Percentiles rank a stretch among this genome's conserved stretches.
Conservation (phyloP, 2,329 filamentous ascomycete species). For the Aspergillus hortae region DNA sequence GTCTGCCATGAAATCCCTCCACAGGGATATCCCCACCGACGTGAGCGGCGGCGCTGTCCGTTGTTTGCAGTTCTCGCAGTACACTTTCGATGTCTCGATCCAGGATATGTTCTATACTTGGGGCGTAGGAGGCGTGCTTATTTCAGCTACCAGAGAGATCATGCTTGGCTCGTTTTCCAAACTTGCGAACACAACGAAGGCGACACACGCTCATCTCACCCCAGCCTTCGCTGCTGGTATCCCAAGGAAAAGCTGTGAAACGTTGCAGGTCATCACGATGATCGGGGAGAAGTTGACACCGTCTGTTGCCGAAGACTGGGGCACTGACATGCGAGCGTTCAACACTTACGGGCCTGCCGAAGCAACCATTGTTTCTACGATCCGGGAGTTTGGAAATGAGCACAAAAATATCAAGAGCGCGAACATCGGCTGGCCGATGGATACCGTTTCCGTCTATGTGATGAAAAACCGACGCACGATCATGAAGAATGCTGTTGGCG, state of each 20-base stretch:
- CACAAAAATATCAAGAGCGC: slow-evolving; percentile 23
- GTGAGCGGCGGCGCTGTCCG: slow-evolving; percentile 23
- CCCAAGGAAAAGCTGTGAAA: slow-evolving; percentile 23
- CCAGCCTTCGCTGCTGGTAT: slow-evolving; percentile 31
- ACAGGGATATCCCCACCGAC: slow-evolving; percentile 29
- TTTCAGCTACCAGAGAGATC: slow-evolving; percentile 24
- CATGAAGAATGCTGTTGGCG: slow-evolving; percentile 26
- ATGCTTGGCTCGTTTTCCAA: slow-evolving; percentile 26
- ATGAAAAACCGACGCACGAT: slow-evolving; percentile 21
- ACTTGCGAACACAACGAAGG: slow-evolving; percentile 23
- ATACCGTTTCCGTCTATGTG: slow-evolving; percentile 28
- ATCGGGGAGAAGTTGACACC: slow-evolving; percentile 34
- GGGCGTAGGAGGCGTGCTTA: slow-evolving; percentile 24
- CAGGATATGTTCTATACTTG: slow-evolving; percentile 33
- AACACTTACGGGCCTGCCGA: slow-evolving; percentile 43
- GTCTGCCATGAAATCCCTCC: slow-evolving; percentile 33
- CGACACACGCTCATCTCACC: slow-evolving; percentile 30
- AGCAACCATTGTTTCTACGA: slow-evolving; percentile 31
- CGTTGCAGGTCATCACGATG: slow-evolving; percentile 31
- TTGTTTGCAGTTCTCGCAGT: slow-evolving; percentile 37
- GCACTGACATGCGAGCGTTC: slow-evolving; percentile 30
- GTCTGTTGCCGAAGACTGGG: slow-evolving; percentile 36
- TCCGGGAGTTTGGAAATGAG: slow-evolving; percentile 25
- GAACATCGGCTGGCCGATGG: slow-evolving; percentile 32
- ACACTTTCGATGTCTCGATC: slow-evolving; percentile 41